Base-by-base conservation (phyloP, 2,329 filamentous ascomycete genomes). In the Fusarium haematococcum region DNA sequence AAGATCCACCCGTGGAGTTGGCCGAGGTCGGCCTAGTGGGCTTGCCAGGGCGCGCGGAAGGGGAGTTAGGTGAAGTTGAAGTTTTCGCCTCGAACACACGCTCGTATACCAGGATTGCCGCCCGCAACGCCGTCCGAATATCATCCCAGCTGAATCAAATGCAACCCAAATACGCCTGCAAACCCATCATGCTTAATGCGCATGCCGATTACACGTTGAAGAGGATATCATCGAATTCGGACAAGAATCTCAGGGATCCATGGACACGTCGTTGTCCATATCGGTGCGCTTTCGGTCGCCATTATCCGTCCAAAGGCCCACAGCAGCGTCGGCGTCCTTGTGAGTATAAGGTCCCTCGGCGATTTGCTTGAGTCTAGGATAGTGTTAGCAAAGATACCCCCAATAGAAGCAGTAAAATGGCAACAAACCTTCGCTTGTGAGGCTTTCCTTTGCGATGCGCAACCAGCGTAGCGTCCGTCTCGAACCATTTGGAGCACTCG, bases 401-500 rank as follows among this genome's bases (percentile, higher is more conserved):
- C 56, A 45, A 73, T 27, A 62, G 10, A 41, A 61, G 30, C 39
- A 33, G 56, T 32, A 5, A 48, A 58, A n/a, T 45, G 41, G 41
- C 20, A 48, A 73, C 75, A 27, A 58, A 80, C 94, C 93, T 93
- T 86, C 95, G 91, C 89, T 95, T 98, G 85, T 99, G 97, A 74
- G 94, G 94, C 85, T 98, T 99, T 78, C 94, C 95, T 83, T 93
- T 94, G 67, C 88, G 88, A 84, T 99, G 97, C 32, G 90, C 88
- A 39, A 88, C 87, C 67, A 97, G 86, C 77, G 94, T 97, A 78
- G 89, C 83, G 75, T 97, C 93, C 59, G 91, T 93, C 83, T 98
- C 96, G 82, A 97, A 98, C 93, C 94, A 98, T 86, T 97, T 98
- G 73, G 97, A 93, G 83, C 97, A 99, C 84, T 98, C 94, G 18